A percentile compares a stretch with the other conserved stretches of the same genome.
These are phyloP conservation scores for Apiotrichum laibachii DNA, from an alignment of 1,284 basidiomycete genomes.

Conservation along the genomic window DNA sequence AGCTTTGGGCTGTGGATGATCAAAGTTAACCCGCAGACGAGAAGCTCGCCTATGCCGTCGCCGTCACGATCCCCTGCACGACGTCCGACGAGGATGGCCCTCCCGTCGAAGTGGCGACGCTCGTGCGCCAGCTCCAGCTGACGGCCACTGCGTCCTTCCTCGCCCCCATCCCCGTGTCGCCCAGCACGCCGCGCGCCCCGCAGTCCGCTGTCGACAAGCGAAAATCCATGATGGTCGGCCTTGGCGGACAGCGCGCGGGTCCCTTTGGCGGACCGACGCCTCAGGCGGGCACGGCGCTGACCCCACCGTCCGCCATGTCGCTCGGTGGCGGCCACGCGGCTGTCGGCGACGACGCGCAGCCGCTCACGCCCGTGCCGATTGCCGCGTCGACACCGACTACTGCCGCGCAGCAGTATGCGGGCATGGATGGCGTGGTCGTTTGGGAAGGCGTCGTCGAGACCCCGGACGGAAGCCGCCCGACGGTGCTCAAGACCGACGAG, in stretches of 20 bases:
- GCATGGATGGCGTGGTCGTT: conserved; percentile 70
- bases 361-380: conserved; percentile 11
- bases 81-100: neutral
- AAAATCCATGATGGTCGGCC: neutral
- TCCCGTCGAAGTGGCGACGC: too few relatives aligned
- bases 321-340: too few relatives aligned
- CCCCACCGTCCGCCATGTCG: too few relatives aligned
- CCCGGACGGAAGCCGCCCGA: conserved; percentile 47
- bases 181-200: conserved; percentile 11
- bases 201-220: neutral
- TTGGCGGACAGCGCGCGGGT: neutral
- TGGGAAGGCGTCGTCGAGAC: conserved; percentile 50
- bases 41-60: conserved; percentile 66
- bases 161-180: conserved; percentile 50
- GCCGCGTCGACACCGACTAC: conserved; percentile 57
- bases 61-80: conserved; percentile 48
- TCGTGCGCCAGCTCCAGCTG: conserved; percentile 55
- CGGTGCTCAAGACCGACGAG: conserved; percentile 58
- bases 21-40: conserved; percentile 59
- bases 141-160: conserved; percentile 79
- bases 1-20: too few relatives aligned
- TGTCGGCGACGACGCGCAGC: neutral
- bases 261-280: neutral
- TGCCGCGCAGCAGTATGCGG: conserved; percentile 65
- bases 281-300: neutral